These are phyloP conservation scores for Neospermospora avenae DNA, from an alignment of 2,329 filamentous ascomycete species.

Conservation along the genomic window DNA sequence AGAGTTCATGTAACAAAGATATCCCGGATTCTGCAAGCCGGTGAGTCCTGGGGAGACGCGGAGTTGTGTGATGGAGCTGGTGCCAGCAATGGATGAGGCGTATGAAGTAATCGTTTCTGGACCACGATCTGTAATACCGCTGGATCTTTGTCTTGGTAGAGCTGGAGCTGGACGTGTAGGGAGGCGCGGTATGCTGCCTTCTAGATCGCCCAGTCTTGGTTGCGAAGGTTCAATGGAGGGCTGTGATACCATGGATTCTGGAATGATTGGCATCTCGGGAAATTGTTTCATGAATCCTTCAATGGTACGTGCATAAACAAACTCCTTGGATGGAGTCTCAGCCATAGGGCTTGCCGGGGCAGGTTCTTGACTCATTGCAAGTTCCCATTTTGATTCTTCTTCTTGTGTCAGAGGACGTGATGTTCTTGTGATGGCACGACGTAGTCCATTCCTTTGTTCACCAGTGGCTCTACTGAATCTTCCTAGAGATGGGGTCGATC, in stretches of 20 bases:
- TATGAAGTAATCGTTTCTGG: slow-evolving; percentile 30
- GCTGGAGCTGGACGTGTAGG: slow-evolving; percentile 48
- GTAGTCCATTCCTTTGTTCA: slow-evolving; percentile 29
- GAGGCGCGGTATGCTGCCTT: slow-evolving; percentile 32
- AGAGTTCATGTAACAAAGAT: slow-evolving; percentile 92
- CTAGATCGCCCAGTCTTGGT: slow-evolving; percentile 30
- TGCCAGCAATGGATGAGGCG: slow-evolving; percentile 40
- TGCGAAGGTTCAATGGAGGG: not conserved
- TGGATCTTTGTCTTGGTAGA: slow-evolving; percentile 66
- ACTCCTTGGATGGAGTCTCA: slow-evolving; percentile 45
- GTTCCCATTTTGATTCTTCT: slow-evolving; percentile 78
- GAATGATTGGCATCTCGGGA: slow-evolving; percentile 63
- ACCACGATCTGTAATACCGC: slow-evolving; percentile 65
- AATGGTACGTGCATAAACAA: slow-evolving; percentile 63
- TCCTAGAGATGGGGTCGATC: not conserved
- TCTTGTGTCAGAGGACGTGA: slow-evolving; percentile 71
- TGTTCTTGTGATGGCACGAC: slow-evolving; percentile 40
- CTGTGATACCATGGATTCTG: slow-evolving; percentile 56
- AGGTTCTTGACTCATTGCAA: slow-evolving; percentile 66
- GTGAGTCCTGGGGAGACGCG: slow-evolving; percentile 55
- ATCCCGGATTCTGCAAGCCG: slow-evolving; percentile 75
- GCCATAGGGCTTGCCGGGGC: slow-evolving; percentile 33
- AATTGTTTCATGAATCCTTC: slow-evolving; percentile 84
- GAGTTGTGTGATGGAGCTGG: slow-evolving; percentile 39
- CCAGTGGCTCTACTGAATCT: not conserved